Conservation (phyloP, 208 protist genomes). For the Acanthamoeba triangularis region DNA sequence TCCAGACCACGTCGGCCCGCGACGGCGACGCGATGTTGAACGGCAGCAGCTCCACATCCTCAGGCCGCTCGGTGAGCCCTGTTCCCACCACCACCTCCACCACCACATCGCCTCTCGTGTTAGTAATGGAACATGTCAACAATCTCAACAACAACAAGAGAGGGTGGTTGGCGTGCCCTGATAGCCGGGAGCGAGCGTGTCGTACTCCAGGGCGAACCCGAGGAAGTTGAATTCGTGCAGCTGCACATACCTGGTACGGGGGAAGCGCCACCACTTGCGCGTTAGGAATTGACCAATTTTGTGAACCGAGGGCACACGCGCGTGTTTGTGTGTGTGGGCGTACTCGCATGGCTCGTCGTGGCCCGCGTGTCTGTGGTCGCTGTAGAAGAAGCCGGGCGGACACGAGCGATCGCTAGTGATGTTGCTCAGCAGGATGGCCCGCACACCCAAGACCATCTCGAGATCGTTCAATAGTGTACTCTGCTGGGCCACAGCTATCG, state of each 20-base stretch:
- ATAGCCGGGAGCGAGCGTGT: slow-evolving; percentile 54
- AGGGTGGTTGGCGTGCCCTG: neutral
- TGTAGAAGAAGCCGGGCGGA: slow-evolving; percentile 17
- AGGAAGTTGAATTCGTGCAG: slow-evolving; percentile 52
- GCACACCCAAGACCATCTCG: neutral
- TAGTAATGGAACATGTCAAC: neutral
- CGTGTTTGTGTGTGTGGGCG: neutral
- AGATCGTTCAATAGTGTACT: neutral
- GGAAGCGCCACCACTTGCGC: neutral
- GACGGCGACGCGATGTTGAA: neutral
- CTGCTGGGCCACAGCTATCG: slow-evolving; percentile 8
- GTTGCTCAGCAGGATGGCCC: slow-evolving; percentile 41
- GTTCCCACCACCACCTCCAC: neutral
- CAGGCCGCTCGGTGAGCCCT: slow-evolving; percentile 58
- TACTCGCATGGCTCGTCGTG: slow-evolving; percentile 27
- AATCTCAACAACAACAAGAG: neutral
- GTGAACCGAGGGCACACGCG: neutral
- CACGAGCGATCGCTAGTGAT: slow-evolving; percentile 12
- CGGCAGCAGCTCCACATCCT: slow-evolving; percentile 24
- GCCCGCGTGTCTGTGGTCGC: slow-evolving; percentile 1
- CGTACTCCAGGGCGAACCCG: slow-evolving; percentile 27
- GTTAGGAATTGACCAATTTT: neutral
- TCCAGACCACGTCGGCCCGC: neutral
- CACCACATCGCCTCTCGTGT: neutral
- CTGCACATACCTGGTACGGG: neutral